Base-by-base conservation (phyloP, 352 stramenopile species). In the Aphanomyces invadans region DNA sequence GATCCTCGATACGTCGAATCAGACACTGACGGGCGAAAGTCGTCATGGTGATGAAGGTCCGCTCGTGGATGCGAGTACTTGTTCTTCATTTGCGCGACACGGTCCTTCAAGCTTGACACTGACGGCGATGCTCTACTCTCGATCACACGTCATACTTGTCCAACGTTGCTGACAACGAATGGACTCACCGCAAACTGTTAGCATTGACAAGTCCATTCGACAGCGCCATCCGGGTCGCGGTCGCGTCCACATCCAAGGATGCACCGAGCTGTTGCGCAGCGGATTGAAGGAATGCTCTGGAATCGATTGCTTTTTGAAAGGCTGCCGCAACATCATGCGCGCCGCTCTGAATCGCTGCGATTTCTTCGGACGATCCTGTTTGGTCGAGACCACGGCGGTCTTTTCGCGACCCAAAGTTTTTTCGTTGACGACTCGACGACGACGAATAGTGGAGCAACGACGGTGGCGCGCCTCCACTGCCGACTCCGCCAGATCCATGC, bases 371-470 rank as follows among this genome's bases (percentile, higher is more conserved):
- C 10, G 71, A 78, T n/a, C 87, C 75, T 1, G 73, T 57, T 23
- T 73, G 69, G 4, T 69, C 71, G 11, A 76, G 71, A 19, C 67
- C 55, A 39, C 78, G 76, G 62, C 62, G 69, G 11, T 88, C 73
- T 62, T 90, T 92, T 72, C 91, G 92, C 12, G 83, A 90, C 10
- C 83, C 86, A 15, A 92, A 60, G 60, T 90, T 89, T 21, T 68
- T 21, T 76, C 74, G 31, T 29, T 26, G 49, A n/a, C 17, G 49
- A 38, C 12, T 26, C 21, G 19, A n/a, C 9, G 0, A n/a, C n/a
- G 49, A 57, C 36, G 15, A 19, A 29, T 57, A 57, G 11, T 57
- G 49, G 17, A 57, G 49, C 12, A 57, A 21, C 60, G 53, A 44
- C 72, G 62, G 19, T 56, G 78, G 38, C 73, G 73, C 2, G 75